A percentile compares a stretch with the other conserved stretches of the same genome.
Conservation (phyloP, 768 basidiomycete species). For the Boletus sensibilis region DNA sequence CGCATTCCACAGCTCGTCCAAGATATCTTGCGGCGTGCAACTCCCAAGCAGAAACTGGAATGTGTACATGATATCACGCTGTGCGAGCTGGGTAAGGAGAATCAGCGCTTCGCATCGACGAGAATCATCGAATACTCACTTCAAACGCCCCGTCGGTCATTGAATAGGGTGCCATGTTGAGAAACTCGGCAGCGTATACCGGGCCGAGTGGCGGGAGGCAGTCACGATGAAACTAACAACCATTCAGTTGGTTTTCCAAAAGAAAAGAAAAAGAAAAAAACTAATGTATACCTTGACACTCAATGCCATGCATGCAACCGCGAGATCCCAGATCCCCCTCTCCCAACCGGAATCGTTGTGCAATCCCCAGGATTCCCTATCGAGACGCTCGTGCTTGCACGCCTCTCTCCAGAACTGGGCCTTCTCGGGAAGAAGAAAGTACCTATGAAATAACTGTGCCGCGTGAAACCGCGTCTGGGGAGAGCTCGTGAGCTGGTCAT, state of each 20-base stretch:
- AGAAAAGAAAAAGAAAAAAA: background rate
- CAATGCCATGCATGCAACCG: constrained; percentile 56
- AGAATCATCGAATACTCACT: constrained; percentile 32
- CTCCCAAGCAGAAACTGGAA: constrained; percentile 50
- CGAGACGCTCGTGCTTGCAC: background rate
- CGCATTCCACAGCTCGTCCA: constrained; percentile 60
- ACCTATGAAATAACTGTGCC: constrained; percentile 56
- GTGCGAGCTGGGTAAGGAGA: constrained; percentile 41
- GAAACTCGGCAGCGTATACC: constrained; percentile 50
- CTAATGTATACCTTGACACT: constrained; percentile 52
- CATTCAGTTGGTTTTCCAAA: background rate
- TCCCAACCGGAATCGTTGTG: constrained; percentile 9
- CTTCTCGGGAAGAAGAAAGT: constrained; percentile 42
- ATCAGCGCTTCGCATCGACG: background rate
- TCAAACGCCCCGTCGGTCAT: constrained; percentile 53
- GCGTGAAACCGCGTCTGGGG: constrained; percentile 67
- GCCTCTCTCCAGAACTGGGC: constrained; percentile 10
- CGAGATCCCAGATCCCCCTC: constrained; percentile 55
- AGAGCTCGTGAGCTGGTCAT: constrained; percentile 53
- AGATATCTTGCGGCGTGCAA: constrained; percentile 48
- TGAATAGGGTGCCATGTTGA: constrained; percentile 47
- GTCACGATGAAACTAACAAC: constrained; percentile 59
- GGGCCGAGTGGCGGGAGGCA: constrained; percentile 55
- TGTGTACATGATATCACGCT: constrained; percentile 52
- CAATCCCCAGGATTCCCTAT: background rate